These are phyloP conservation scores for Chlorella sp. DNA, from an alignment of 139 green algal genomes.

Conservation along the genomic window DNA sequence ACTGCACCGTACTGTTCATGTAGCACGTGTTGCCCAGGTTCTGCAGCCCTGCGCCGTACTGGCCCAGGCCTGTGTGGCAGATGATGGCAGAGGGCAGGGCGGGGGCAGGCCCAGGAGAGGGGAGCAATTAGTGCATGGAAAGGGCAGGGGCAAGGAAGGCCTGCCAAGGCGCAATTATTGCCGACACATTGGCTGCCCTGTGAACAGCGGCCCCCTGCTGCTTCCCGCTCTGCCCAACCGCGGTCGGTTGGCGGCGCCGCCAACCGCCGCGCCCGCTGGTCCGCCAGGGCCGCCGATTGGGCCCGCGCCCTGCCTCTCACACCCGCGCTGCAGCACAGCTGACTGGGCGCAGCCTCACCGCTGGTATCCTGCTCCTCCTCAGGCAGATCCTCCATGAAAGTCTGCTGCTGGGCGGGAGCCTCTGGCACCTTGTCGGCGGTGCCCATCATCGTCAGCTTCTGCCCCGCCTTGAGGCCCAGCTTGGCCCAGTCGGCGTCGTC, in stretches of 20 bases:
- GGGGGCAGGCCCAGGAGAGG: not conserved
- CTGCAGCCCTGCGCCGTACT: conserved; percentile 86
- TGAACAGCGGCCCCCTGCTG: not conserved
- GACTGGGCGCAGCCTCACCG: not conserved
- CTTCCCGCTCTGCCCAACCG: not conserved
- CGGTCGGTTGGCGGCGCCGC: not conserved
- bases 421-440: conserved; percentile 83
- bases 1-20: conserved; percentile 96
- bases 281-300: not conserved
- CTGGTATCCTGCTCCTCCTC: conserved; percentile 76
- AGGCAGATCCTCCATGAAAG: conserved; percentile 96
- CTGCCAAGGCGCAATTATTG: not conserved
- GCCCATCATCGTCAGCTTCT: conserved; percentile 97
- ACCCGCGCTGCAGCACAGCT: not conserved
- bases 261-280: not conserved
- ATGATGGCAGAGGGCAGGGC: not conserved
- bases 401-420: conserved; percentile 67
- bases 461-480: conserved; percentile 80
- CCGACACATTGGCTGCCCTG: not conserved
- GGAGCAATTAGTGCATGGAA: no score
- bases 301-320: not conserved
- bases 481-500: conserved; percentile 93
- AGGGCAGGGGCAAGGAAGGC: not conserved
- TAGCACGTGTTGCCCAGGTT: conserved; percentile 99
- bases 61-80: conserved; percentile 47